Evolutionary conservation across 2,329 filamentous ascomycete genomes (phyloP), one percentile per base, ranked within the genome.

Genomic region (Neopestalotiopsis sp.): DNA sequence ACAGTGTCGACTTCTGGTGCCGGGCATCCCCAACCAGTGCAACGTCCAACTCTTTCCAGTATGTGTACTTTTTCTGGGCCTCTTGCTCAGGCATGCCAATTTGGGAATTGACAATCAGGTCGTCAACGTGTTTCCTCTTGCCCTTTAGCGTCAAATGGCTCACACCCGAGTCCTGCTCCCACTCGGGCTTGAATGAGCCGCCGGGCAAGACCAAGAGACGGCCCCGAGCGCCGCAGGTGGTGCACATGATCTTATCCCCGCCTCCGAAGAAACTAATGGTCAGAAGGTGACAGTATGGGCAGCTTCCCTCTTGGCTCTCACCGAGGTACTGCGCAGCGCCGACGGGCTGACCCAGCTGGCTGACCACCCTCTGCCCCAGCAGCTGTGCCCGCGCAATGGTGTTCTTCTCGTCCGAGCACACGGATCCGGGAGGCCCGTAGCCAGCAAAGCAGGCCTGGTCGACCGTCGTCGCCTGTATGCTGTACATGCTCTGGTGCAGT

Each of bases 131-230:
- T 59, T 59, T 59, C 24, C 57, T 6, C 57, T 59, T 59, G 10
- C 57, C 57, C 24, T 59, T 28, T 10, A 59, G n/a, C 57, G 57
- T 59, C 24, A 59, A 10, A 14, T 59, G 57, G 57, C 57, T 59
- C 24, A 59, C 57, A 5, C 57, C 57, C 30, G 57, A 59, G 30
- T 59, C 30, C 10, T 28, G 9, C 57, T 59, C 57, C 57, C 57
- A 59, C 20, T 59, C 57, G 24, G 57, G 57, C 57, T 59, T 59
- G 57, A 59, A 59, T 12, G 28, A 59, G 57, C 57, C 57, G 57
- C 24, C 57, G 10, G 57, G 13, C 20, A 28, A 3, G 9, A 59
- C 57, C 24, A 20, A 28, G 57, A 59, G 57, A 12, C 57, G 24
- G 24, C 57, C 57, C 3, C 28, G 24, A 10, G 57, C 57, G 57